Evolutionary conservation across 805 yeast genomes (phyloP), one percentile per base, ranked within the genome.

Genomic region (Candida krabiensis): DNA sequence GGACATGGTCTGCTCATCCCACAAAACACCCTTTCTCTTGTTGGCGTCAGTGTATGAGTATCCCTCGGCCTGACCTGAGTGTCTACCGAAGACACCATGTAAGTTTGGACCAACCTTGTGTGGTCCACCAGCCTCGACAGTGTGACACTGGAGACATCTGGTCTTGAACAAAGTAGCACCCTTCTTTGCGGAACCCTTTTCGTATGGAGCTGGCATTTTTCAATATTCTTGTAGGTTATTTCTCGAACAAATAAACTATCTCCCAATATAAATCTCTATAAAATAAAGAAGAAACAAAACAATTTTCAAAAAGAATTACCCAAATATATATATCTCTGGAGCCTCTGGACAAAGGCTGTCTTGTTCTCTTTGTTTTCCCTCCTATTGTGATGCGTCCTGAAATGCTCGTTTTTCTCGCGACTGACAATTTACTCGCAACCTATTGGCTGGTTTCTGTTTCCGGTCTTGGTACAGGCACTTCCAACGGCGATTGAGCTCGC

Each of bases 91-190:
- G 55, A 93, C 73, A 71, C 97, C 99, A 73, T 87, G 85, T 68
- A 93, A 83, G 73, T 91, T 93, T 66, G 99, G 99, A 70, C 99
- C 99, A 61, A 91, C 97, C 80, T 93, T 93, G 86, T 91, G 81
- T 57, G 97, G 91, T 50, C 96, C 98, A 64, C 96, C 96, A 47
- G 74, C 77, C 70, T 91, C 98, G 53, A 83, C 83, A 60, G 98
- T 91, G 83, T 93, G 99, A 72, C 99, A 93, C 77, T 93, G 98
- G 58, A 89, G 77, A 73, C 99, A 93, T 83, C 99, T 89, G 53
- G 98, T 93, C 77, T 93, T 93, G 84, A 93, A 93, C 54, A 93
- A 78, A 65, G 87, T 87, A 55, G 98, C 98, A 79, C 99, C 99
- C 77, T 93, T 93, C 76, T 83, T 80, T 52, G 80, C 87, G 58